phyloP scores from a whole-genome alignment of 2,329 filamentous ascomycete genomes.

The Fusarium torulosum region DNA sequence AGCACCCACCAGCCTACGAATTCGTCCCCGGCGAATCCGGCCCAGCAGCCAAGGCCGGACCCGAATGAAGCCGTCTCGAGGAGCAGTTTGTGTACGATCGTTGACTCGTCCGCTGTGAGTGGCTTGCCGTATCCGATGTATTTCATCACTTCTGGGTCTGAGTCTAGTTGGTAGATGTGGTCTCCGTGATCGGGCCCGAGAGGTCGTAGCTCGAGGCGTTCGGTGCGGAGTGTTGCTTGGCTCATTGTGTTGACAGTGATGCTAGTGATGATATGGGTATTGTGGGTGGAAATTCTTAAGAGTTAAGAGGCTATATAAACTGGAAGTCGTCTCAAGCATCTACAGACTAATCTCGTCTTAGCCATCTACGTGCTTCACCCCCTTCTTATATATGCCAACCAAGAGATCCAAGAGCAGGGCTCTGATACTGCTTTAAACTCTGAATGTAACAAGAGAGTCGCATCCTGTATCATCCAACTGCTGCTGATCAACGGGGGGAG shows the following conservation, averaged over 20 bases:
- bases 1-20: conserved; percentile 52
- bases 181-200: conserved; percentile 37
- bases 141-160: conserved; percentile 40
- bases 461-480: conserved; percentile 1
- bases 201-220: conserved; percentile 36
- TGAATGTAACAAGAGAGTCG: conserved; percentile 4
- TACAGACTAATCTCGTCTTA: conserved; percentile 1
- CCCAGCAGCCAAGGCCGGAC: conserved; percentile 42
- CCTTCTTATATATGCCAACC: conserved; percentile 34
- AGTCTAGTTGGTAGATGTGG: conserved; percentile 39
- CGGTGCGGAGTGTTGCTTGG: conserved; percentile 38
- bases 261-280: background rate
- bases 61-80: conserved; percentile 40
- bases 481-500: conserved; percentile 30
- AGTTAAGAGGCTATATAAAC: background rate
- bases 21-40: conserved; percentile 39
- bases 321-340: background rate
- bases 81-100: conserved; percentile 42
- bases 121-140: conserved; percentile 45
- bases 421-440: conserved; percentile 6
- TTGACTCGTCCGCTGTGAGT: conserved; percentile 33
- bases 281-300: background rate
- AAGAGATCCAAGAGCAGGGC: conserved; percentile 25
- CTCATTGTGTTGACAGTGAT: conserved; percentile 23
- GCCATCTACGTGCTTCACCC: conserved; percentile 12